Conservation (phyloP, 2,329 filamentous ascomycete species). For the Scytalidium sp. region DNA sequence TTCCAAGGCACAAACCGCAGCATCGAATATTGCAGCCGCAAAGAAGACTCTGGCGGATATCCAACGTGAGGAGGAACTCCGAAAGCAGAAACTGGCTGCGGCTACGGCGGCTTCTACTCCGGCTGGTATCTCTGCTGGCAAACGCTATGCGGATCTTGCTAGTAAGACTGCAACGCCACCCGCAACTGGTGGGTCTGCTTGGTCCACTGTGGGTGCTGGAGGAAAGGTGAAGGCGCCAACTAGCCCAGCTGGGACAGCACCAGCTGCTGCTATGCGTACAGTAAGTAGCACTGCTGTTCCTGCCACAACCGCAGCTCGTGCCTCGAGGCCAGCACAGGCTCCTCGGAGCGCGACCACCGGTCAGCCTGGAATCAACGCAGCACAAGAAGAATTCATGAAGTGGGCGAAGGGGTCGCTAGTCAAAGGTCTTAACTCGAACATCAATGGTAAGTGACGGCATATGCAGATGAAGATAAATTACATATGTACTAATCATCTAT, state of each 20-base stretch:
- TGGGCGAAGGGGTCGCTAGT: slow-evolving; percentile 81
- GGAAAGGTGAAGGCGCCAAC: slow-evolving; percentile 83
- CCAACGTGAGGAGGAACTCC: slow-evolving; percentile 89
- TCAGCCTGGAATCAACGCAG: slow-evolving; percentile 35
- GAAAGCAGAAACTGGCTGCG: slow-evolving; percentile 66
- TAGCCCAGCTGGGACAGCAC: slow-evolving; percentile 47
- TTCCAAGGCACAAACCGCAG: slow-evolving; percentile 33
- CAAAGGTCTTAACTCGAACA: slow-evolving; percentile 67
- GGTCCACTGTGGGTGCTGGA: slow-evolving; percentile 93
- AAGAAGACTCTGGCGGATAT: slow-evolving; percentile 97
- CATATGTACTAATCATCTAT: slow-evolving; percentile 29
- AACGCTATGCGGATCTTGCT: slow-evolving; percentile 93
- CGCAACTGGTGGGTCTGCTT: slow-evolving; percentile 57
- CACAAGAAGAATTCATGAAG: slow-evolving; percentile 89
- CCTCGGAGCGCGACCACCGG: slow-evolving; percentile 44
- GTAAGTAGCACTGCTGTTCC: slow-evolving; percentile 28
- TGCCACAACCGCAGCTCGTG: slow-evolving; percentile 20
- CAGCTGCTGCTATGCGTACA: slow-evolving; percentile 35
- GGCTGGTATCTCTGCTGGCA: slow-evolving; percentile 53
- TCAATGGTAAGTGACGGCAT: slow-evolving; percentile 54
- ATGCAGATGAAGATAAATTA: background rate
- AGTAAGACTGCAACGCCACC: slow-evolving; percentile 61
- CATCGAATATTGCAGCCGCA: slow-evolving; percentile 32
- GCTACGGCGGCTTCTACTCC: slow-evolving; percentile 39
- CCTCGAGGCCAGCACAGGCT: slow-evolving; percentile 51